These are phyloP conservation scores for Leptodontidium sp. DNA, from an alignment of 2,329 filamentous ascomycete genomes.

Conservation along the genomic window DNA sequence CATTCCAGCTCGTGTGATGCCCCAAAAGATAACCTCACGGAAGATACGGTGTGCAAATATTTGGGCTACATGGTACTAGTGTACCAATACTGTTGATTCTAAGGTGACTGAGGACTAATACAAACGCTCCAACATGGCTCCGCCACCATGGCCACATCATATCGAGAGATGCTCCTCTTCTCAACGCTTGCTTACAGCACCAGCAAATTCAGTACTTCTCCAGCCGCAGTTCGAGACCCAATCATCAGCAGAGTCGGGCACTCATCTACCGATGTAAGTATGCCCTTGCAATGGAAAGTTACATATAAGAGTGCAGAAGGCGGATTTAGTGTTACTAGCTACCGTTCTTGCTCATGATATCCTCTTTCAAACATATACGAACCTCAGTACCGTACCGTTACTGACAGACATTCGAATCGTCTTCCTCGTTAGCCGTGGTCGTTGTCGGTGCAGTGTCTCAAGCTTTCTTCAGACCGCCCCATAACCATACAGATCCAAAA, in stretches of 20 bases:
- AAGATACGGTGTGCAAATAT: constrained; percentile 1
- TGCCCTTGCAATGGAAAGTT: not conserved
- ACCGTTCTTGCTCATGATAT: not conserved
- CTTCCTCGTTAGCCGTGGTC: not conserved
- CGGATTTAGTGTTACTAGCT: not conserved
- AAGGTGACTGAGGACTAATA: not conserved
- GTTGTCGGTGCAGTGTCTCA: not conserved
- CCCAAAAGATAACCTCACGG: not conserved
- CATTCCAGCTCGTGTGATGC: constrained; percentile 9
- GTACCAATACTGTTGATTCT: not conserved
- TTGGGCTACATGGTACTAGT: not conserved
- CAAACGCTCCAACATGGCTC: not conserved
- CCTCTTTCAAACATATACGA: not conserved
- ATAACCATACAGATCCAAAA: not conserved
- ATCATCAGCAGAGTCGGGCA: not conserved
- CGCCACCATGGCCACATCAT: constrained; percentile 11
- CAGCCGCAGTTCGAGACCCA: not conserved
- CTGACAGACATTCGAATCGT: not conserved
- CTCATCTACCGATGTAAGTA: not conserved
- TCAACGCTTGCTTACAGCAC: not conserved
- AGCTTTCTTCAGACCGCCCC: not conserved
- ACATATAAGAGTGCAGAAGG: not conserved
- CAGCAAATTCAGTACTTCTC: not conserved
- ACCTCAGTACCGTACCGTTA: not conserved
- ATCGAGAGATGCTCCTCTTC: not conserved